phyloP scores from a whole-genome alignment of 208 protist genomes.

The Crithidia bombi region DNA sequence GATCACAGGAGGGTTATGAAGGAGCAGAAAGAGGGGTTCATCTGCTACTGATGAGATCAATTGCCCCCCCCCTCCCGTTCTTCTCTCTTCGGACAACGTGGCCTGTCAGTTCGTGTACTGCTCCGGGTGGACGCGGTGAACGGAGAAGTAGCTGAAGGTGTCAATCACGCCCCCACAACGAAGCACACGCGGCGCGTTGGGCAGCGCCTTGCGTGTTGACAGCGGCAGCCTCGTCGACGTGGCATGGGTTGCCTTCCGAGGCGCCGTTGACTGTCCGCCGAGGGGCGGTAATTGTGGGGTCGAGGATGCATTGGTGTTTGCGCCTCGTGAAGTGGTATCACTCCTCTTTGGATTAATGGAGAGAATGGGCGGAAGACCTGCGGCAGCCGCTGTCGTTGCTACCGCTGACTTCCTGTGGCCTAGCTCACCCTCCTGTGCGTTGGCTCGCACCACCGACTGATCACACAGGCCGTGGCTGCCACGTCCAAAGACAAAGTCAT shows the following conservation, averaged over 20 bases:
- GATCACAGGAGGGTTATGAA: neutral
- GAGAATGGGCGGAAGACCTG: neutral
- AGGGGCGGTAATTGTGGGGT: neutral
- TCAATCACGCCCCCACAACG: slow-evolving; percentile 43
- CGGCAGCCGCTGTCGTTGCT: neutral
- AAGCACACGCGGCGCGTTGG: neutral
- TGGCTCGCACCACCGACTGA: neutral
- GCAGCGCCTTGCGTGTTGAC: neutral
- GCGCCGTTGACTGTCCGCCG: neutral
- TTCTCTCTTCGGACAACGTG: neutral
- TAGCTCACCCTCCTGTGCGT: neutral
- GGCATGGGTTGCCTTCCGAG: neutral
- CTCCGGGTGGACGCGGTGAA: slow-evolving; percentile 41
- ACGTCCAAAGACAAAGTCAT: slow-evolving; percentile 21
- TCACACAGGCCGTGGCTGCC: slow-evolving; percentile 20
- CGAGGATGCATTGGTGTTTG: neutral
- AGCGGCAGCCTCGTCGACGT: neutral
- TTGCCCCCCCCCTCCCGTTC: too few species aligned
- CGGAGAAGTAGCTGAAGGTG: slow-evolving; percentile 57
- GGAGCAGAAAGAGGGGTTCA: too few species aligned
- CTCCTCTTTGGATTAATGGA: neutral
- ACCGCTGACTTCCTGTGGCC: neutral
- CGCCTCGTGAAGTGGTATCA: neutral
- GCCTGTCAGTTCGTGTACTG: slow-evolving; percentile 36
- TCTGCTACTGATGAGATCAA: too few species aligned